Percentiles rank a stretch among this genome's conserved stretches.
Evolutionary conservation across 108 stramenopile genomes (phyloP).

Genomic region (Phaeodactylum tricornutum): DNA sequence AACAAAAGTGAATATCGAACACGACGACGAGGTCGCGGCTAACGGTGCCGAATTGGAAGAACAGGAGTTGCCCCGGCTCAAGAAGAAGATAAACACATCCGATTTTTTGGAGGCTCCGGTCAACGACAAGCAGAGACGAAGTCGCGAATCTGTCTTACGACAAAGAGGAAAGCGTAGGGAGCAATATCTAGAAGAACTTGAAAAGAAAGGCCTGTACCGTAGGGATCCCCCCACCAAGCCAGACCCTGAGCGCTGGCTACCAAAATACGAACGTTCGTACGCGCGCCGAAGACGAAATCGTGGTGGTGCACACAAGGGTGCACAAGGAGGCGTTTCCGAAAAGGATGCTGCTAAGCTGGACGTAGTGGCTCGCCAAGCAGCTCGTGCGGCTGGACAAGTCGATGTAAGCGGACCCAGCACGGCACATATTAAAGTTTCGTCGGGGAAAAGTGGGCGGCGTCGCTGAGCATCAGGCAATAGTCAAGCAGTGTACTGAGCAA

Average conservation of each 20-base stretch:
- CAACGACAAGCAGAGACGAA: constrained; percentile 28
- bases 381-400: constrained; percentile 19
- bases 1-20: constrained; percentile 2
- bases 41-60: constrained; percentile 53
- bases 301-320: constrained; percentile 49
- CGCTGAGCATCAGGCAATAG: no score
- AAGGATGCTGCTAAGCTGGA: constrained; percentile 86
- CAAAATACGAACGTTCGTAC: constrained; percentile 82
- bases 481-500: no score
- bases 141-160: constrained; percentile 47
- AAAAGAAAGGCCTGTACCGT: constrained; percentile 55
- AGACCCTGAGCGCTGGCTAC: constrained; percentile 95
- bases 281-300: constrained; percentile 60
- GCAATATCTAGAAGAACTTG: constrained; percentile 48
- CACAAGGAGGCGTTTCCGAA: constrained; percentile 73
- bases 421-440: constrained; percentile 47
- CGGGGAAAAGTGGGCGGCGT: no score
- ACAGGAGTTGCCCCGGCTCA: constrained; percentile 53
- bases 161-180: constrained; percentile 52
- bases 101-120: no score
- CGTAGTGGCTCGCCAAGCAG: constrained; percentile 80
- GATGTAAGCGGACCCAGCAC: constrained; percentile 25
- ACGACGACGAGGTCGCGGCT: constrained; percentile 4
- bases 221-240: constrained; percentile 73
- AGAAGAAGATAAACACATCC: constrained; percentile 9